Evolutionary conservation across 2,329 filamentous ascomycete genomes (phyloP), one percentile per base, ranked within the genome.

Genomic region (Penicillium sp.): DNA sequence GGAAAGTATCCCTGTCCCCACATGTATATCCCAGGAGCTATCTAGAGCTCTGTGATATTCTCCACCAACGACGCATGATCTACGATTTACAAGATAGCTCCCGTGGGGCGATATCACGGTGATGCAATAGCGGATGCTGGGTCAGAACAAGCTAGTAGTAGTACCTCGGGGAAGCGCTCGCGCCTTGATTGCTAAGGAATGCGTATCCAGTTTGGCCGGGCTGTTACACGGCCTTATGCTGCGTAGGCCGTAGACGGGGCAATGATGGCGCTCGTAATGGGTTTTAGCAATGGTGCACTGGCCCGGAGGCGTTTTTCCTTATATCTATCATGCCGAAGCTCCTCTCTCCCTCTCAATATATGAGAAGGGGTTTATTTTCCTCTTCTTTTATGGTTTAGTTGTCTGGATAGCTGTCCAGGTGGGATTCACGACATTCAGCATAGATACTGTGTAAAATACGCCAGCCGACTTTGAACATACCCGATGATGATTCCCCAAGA

Each of bases 251-350:
- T 40, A 46, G 41, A 50, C 19, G 36, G 41, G 41, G 47, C 35
- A 41, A 50, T 46, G 22, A 27, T 30, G 46, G 6, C 27, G 13
- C 18, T 5, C 25, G 22, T 25, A 36, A n/a, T 14, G 5, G 22
- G 3, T 22, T 11, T 16, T 49, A 19, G 8, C 41, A 34, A 37
- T 39, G 36, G 36, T 27, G 41, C 47, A 46, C 41, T 46, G 33
- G 34, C 42, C 48, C 34, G 19, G 10, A 28, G 28, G 28, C 14
- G 9, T 28, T 40, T 16, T 35, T 22, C 11, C 41, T 46, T 60
- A 59, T 60, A 60, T 56, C 45, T 59, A 56, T 47, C 58, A 55
- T 58, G 25, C 52, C 55, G 36, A 31, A 46, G 36, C 37, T 52
- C 44, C 25, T 13, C 29, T 13, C 25, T 33, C 14, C 36, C 19